These are phyloP conservation scores for Quillaja saponaria DNA, from an alignment of 306 rosid species.

Conservation along the genomic window DNA sequence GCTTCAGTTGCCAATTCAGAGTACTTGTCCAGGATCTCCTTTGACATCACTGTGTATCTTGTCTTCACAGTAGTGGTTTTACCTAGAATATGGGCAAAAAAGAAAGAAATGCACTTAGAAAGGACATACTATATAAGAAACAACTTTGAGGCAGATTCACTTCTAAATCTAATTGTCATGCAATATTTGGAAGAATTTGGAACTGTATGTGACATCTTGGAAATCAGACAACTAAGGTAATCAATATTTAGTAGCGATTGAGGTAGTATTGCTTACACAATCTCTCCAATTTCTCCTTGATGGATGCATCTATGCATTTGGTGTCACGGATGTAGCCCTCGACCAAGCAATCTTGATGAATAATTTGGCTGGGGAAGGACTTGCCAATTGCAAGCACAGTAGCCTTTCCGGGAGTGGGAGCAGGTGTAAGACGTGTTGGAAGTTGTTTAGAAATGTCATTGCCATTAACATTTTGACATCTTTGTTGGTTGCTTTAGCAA, in stretches of 20 bases:
- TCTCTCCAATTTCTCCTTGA: constrained; percentile 85
- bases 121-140: no score
- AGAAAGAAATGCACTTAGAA: constrained; percentile 1
- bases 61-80: constrained; percentile 96
- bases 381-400: constrained; percentile 86
- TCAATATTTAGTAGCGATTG: no score
- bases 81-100: constrained; percentile 44
- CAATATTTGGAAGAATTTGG: background rate
- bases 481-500: constrained; percentile 22
- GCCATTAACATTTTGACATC: constrained; percentile 54
- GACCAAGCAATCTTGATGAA: constrained; percentile 94
- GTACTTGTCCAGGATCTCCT: constrained; percentile 84
- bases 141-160: no score
- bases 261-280: constrained; percentile 59
- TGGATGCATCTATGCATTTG: constrained; percentile 62
- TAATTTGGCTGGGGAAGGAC: constrained; percentile 81
- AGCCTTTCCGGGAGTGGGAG: constrained; percentile 71
- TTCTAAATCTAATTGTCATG: no score
- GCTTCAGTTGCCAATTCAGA: constrained; percentile 84
- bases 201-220: no score
- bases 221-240: no score
- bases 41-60: constrained; percentile 96
- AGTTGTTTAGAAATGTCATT: constrained; percentile 30
- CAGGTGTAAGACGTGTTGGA: constrained; percentile 36
- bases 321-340: constrained; percentile 93